Evolutionary conservation across 2,329 filamentous ascomycete species (phyloP).

Genomic region (Fusarium oligoseptatum): DNA sequence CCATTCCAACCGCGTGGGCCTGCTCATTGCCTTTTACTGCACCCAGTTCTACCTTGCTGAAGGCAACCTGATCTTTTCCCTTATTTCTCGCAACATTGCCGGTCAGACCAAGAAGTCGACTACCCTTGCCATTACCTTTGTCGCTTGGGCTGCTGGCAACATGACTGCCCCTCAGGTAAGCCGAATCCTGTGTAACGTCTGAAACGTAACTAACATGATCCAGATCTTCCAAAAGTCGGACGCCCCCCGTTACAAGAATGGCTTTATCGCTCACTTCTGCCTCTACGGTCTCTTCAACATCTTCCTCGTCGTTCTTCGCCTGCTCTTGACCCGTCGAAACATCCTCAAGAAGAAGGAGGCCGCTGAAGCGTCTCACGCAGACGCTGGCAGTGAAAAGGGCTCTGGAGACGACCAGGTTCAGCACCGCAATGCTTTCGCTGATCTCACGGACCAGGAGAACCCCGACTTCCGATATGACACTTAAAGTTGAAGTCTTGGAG

Average conservation of each 20-base stretch:
- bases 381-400: background rate
- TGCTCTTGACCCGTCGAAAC: background rate
- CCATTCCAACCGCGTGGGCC: slow-evolving; percentile 50
- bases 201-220: background rate
- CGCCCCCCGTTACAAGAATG: background rate
- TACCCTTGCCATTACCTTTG: background rate
- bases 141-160: background rate
- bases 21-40: slow-evolving; percentile 58
- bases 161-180: slow-evolving; percentile 1
- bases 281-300: background rate
- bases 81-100: slow-evolving; percentile 8
- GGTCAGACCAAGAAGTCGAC: slow-evolving; percentile 6
- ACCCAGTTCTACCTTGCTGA: slow-evolving; percentile 47
- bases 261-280: background rate
- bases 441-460: background rate
- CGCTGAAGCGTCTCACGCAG: background rate
- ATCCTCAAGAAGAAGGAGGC: background rate
- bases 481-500: background rate
- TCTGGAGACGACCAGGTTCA: background rate
- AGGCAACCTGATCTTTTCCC: background rate
- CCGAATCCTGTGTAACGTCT: fast-evolving
- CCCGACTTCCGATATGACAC: slow-evolving; percentile 1
- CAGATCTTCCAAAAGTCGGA: slow-evolving; percentile 5
- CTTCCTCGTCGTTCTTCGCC: background rate
- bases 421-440: background rate